phyloP scores from a whole-genome alignment of 2,329 filamentous ascomycete species.

The Rhynchosporium secalis region DNA sequence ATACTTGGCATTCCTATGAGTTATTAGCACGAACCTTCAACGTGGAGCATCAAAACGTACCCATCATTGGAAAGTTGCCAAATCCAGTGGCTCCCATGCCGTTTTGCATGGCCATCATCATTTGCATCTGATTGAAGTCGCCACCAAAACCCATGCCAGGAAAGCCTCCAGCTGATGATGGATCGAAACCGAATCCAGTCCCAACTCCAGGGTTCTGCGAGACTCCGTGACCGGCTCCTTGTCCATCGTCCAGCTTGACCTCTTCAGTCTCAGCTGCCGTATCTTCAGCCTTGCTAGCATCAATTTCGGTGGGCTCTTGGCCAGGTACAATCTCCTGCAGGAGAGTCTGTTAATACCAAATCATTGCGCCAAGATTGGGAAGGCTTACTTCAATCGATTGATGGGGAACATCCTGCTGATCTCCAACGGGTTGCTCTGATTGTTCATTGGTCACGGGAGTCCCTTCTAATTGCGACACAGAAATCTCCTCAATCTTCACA shows the following conservation, averaged over 20 bases:
- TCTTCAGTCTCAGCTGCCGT: conserved; percentile 21
- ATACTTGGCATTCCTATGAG: conserved; percentile 55
- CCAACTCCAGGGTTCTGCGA: conserved; percentile 30
- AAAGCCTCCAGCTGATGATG: conserved; percentile 39
- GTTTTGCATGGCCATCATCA: conserved; percentile 77
- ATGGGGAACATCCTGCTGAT: conserved; percentile 42
- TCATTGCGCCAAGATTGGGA: neutral
- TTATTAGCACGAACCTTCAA: neutral
- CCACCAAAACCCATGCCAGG: conserved; percentile 51
- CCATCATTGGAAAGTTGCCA: conserved; percentile 76
- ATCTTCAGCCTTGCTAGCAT: conserved; percentile 28
- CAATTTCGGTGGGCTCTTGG: conserved; percentile 36
- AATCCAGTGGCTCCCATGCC: conserved; percentile 59
- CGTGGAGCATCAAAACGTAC: conserved; percentile 55
- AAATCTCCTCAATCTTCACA: conserved; percentile 17
- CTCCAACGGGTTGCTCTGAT: conserved; percentile 26
- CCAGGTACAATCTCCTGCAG: conserved; percentile 39
- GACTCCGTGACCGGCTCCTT: conserved; percentile 24
- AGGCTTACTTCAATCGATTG: conserved; percentile 42
- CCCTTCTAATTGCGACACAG: conserved; percentile 20
- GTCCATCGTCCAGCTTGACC: conserved; percentile 24
- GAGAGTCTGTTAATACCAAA: conserved; percentile 23
- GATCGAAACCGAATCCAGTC: conserved; percentile 47
- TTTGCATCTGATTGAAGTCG: conserved; percentile 74
- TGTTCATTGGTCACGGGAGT: conserved; percentile 16